Evolutionary conservation across 2,329 filamentous ascomycete species (phyloP).

Genomic region (Trichoderma koningii): DNA sequence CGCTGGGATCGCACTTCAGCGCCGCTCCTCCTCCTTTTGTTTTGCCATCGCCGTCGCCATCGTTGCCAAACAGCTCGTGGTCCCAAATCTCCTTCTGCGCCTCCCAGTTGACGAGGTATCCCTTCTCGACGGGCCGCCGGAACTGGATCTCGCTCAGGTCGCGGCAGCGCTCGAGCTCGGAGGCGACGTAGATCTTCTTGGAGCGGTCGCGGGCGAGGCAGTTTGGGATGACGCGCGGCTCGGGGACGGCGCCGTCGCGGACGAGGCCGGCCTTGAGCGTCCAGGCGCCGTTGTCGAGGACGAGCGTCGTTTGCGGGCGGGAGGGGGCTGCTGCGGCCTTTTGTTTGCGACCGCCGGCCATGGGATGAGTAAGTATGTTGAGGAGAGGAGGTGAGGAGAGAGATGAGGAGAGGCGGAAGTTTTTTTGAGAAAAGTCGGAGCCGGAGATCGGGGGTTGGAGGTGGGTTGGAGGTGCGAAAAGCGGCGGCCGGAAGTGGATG

Average conservation of each 20-base stretch:
- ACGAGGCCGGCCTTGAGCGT: conserved; percentile 89
- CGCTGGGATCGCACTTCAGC: conserved; percentile 70
- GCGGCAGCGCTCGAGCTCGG: conserved; percentile 74
- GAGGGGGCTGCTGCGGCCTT: conserved; percentile 51
- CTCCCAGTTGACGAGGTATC: conserved; percentile 96
- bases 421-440: conserved; percentile 13
- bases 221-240: conserved; percentile 80
- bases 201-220: conserved; percentile 83
- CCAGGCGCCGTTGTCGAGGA: conserved; percentile 92
- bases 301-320: conserved; percentile 68
- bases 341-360: conserved; percentile 54
- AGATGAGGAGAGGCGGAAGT: background rate
- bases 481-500: conserved; percentile 7
- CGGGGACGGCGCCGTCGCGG: conserved; percentile 46
- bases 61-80: conserved; percentile 77
- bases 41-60: conserved; percentile 60
- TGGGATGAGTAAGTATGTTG: conserved; percentile 29
- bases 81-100: conserved; percentile 96
- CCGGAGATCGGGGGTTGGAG: background rate
- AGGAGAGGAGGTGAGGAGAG: background rate
- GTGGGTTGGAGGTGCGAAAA: conserved; percentile 1
- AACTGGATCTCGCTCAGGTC: conserved; percentile 91
- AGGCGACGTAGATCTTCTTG: conserved; percentile 75
- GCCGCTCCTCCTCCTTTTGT: conserved; percentile 56
- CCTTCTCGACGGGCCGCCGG: conserved; percentile 87